Base-by-base conservation (phyloP, 1,139 yeast species). In the Pichia sp. region DNA sequence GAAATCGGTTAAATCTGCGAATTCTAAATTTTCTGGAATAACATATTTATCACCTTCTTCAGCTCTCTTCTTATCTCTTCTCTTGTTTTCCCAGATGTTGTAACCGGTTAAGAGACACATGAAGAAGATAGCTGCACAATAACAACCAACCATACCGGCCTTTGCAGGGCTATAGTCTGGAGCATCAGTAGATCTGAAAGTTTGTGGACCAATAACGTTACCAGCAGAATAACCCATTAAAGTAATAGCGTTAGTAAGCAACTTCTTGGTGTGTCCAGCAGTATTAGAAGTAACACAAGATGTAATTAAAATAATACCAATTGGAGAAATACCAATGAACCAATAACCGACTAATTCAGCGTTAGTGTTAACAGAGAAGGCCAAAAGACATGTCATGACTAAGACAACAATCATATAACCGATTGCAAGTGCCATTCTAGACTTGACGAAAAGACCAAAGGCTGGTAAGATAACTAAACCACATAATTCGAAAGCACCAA, bases 231-330 rank as follows among this genome's bases (percentile, higher is more conserved):
- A 84, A 0, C 81, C 85, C 42, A 83, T 69, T 65, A 84, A 73
- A 33, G 76, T 72, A 34, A 80, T 62, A 2, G 85, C 86, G 60
- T 77, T 81, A 24, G 79, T 74, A 14, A 81, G 76, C 40, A 79
- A 65, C 60, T 83, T 80, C 61, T 85, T 85, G 14, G 89, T 82
- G 57, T 78, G 81, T 14, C 91, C 91, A 1, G 88, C 83, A 4
- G 80, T 75, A 57, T 83, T 48, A 1, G 56, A 71, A 14, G 80
- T 67, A 44, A 75, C 62, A 46, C 67, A 62, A 4, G 77, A 67
- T 39, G 66, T 62, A 11, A 65, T 54, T 51, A 73, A 69, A 38
- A 73, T 68, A 41, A 70, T 66, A 5, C 71, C 67, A 4, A 68
- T 60, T 2, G 71, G 70, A 6, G 68, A 58, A 15, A 68, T 57